Evolutionary conservation across 345 rosid species (phyloP).

Genomic region (Populus deltoides): DNA sequence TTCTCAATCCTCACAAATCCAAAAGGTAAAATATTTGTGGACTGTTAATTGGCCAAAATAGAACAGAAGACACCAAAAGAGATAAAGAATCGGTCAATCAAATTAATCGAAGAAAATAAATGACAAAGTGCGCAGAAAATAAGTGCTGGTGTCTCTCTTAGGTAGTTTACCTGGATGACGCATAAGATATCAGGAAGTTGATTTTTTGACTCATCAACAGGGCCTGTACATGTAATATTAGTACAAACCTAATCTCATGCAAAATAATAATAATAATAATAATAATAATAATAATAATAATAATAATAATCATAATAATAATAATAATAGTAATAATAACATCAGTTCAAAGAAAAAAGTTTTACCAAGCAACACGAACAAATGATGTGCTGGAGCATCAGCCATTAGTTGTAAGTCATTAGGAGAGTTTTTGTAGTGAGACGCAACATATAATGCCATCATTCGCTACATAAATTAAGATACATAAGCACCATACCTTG

Average conservation of each 20-base stretch:
- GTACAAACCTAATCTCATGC: constrained; percentile 4
- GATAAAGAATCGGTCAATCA: not conserved
- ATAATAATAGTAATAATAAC: too few relatives aligned
- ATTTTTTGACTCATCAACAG: constrained; percentile 85
- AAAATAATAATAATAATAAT: too few relatives aligned
- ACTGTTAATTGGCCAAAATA: not conserved
- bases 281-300: too few relatives aligned
- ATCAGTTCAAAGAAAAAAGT: constrained; percentile 4
- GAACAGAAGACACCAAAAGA: not conserved
- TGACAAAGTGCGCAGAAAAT: not conserved
- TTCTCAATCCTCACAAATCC: not conserved
- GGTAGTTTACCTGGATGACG: constrained; percentile 71
- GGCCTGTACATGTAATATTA: constrained; percentile 51
- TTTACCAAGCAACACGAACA: constrained; percentile 87
- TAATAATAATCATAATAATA: too few relatives aligned
- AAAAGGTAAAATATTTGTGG: not conserved
- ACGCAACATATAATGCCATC: constrained; percentile 94
- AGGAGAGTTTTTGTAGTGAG: constrained; percentile 98
- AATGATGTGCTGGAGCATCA: constrained; percentile 99
- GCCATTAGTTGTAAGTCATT: constrained; percentile 95
- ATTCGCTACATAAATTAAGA: constrained; percentile 61
- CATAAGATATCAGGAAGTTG: constrained; percentile 92
- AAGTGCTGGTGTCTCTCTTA: not conserved
- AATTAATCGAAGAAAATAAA: not conserved
- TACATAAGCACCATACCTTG: constrained; percentile 17